Percentiles rank a stretch among this genome's conserved stretches.
phyloP scores from a whole-genome alignment of 1,284 basidiomycete species.

The Malassezia sympodialis region DNA sequence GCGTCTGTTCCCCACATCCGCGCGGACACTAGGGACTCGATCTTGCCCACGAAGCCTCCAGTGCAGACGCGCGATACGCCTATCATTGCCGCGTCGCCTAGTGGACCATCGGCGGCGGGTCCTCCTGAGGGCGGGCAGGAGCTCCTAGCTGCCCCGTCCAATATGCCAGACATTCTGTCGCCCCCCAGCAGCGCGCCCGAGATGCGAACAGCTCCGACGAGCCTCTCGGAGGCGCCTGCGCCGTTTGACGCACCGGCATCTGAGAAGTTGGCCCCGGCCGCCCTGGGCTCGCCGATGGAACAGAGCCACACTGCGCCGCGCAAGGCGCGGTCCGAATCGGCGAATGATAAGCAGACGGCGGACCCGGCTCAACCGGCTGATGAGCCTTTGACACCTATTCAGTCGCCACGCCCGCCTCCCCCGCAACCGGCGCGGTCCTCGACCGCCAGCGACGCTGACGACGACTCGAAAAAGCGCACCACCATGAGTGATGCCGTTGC shows the following conservation, averaged over 20 bases:
- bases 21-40: background rate
- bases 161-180: background rate
- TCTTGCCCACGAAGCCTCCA: background rate
- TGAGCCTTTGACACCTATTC: background rate
- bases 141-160: background rate
- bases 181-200: constrained; percentile 1
- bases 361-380: background rate
- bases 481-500: constrained; percentile 9
- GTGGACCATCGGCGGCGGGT: background rate
- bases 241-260: background rate
- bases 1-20: background rate
- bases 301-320: background rate
- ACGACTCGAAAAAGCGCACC: background rate
- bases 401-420: background rate
- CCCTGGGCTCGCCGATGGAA: background rate
- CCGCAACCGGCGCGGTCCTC: background rate
- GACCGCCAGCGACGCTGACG: background rate
- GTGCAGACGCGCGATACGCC: constrained; percentile 3
- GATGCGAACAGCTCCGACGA: background rate
- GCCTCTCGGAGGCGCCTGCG: background rate
- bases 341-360: background rate
- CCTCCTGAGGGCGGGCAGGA: background rate
- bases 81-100: background rate
- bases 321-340: background rate
- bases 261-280: background rate